Base-by-base conservation (phyloP, 306 rosid genomes). In the Sicyos edulis region DNA sequence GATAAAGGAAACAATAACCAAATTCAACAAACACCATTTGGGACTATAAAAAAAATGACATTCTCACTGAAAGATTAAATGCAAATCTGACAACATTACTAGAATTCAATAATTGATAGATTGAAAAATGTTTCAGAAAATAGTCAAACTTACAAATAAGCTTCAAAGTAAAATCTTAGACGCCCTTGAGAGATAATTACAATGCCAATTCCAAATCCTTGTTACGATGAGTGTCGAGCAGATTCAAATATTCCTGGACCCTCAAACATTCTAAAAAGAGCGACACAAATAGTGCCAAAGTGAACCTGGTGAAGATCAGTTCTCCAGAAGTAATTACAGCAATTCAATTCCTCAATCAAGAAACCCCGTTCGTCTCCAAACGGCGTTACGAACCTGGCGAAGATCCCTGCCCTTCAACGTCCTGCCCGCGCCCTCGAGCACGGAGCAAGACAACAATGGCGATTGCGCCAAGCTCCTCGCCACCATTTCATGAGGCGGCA, bases 391-490 rank as follows among this genome's bases (percentile, higher is more conserved):
- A 73, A 91, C 96, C 78, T 72, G 85, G 19, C 96, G 88, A 78
- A 88, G 86, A 75, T 82, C 91, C 50, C 82, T 78, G 2, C 89
- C 89, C 65, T 92, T 89, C 74, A 89, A 79, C 16, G 96, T 89
- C 76, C 97, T 82, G 20, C 97, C 96, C 0, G 74, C 91, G 2
- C 97, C 97, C 81, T 89, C 97, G 0, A 92, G 91, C 57, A 89
- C 88, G 11, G 97, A 92, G 71, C 50, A 86, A 19, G 97, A 80
- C 15, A 86, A 76, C 85, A 71, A 49, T 14, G 93, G 86, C 52
- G 88, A 75, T n/a, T 72, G 84, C 21, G 84, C 76, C 52, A 70
- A 68, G 20, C 83, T 85, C 44, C 85, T 82, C 0, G 87, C 87
- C 10, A 89, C 89, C 34, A 81, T 81, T 85, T 86, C 91, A 56